Evolutionary conservation across 1,284 basidiomycete species (phyloP), one percentile per base, ranked within the genome.

Genomic region (Ustilago cynodontis): DNA sequence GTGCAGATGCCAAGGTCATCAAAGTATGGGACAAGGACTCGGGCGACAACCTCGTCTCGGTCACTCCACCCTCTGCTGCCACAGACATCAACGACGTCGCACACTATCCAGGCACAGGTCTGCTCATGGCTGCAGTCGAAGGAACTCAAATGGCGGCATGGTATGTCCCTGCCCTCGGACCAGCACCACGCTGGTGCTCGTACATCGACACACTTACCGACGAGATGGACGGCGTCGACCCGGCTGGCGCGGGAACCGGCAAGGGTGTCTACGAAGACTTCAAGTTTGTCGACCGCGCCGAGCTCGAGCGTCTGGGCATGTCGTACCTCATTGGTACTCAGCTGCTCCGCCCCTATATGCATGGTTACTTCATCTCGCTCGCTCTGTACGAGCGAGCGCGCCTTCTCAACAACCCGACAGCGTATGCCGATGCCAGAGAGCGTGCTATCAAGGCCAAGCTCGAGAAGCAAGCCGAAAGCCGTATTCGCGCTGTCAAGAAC

Each of bases 301-400:
- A 99, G 86, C 90, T 99, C 67, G 90, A 91, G 75, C 91, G 89
- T 56, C 65, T 76, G 65, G 56, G 64, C 78, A 94, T 99, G 86
- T 92, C 94, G 78, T 93, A 97, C 86, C 93, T 99, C 79, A 88
- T 98, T 81, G 97, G 97, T 59, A 97, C 95, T 1, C 91, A 94
- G 13, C 91, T 93, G 16, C 92, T 99, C 88, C 95, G 96, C 86
- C 96, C 97, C 1, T 99, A 99, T 88, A 98, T 99, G 96, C 97
- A 99, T 87, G 97, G 97, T 55, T 98, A 95, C 90, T 99, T 99
- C 88, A 88, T 99, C 78, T 93, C 94, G 11, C 91, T 99, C 86
- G 93, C 94, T 82, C 90, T 98, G 8, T 99, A 99, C 89, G 94
- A 97, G 81, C 93, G 95, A 58, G 97, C 97, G 1, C 91, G 95